Percentiles rank a stretch among this genome's conserved stretches.
Conservation (phyloP, 73 alveolate species). For the Tetrahymena thermophila region DNA sequence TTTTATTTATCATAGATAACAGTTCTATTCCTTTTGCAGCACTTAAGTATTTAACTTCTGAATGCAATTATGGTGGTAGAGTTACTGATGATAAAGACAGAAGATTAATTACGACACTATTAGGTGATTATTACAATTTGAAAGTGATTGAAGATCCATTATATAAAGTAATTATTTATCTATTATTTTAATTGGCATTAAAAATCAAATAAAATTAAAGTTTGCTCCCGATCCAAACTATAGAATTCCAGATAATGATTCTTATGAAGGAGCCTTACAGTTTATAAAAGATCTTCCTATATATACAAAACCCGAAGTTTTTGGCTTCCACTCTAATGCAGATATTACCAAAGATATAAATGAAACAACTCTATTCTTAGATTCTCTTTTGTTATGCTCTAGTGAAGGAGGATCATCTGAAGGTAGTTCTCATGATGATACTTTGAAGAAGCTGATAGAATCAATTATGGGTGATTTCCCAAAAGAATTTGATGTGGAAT, state of each 20-base stretch:
- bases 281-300: constrained; percentile 89
- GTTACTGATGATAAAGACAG: constrained; percentile 99
- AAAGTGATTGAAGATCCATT: constrained; percentile 65
- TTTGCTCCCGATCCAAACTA: constrained; percentile 79
- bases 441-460: constrained; percentile 48
- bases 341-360: constrained; percentile 96
- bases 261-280: constrained; percentile 76
- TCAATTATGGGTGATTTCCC: constrained; percentile 69
- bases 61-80: constrained; percentile 99
- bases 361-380: constrained; percentile 76
- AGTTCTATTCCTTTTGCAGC: constrained; percentile 83
- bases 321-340: constrained; percentile 99
- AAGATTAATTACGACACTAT: constrained; percentile 85
- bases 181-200: neutral
- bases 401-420: constrained; percentile 29
- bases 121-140: constrained; percentile 81
- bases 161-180: neutral
- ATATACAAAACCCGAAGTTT: constrained; percentile 95
- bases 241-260: constrained; percentile 86
- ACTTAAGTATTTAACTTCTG: constrained; percentile 96
- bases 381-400: constrained; percentile 8
- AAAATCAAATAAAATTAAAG: constrained; percentile 44
- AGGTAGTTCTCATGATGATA: constrained; percentile 52
- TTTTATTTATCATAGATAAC: constrained; percentile 41
- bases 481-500: constrained; percentile 68